Base-by-base conservation (phyloP, 805 yeast species). In the Brettanomyces nanus region DNA sequence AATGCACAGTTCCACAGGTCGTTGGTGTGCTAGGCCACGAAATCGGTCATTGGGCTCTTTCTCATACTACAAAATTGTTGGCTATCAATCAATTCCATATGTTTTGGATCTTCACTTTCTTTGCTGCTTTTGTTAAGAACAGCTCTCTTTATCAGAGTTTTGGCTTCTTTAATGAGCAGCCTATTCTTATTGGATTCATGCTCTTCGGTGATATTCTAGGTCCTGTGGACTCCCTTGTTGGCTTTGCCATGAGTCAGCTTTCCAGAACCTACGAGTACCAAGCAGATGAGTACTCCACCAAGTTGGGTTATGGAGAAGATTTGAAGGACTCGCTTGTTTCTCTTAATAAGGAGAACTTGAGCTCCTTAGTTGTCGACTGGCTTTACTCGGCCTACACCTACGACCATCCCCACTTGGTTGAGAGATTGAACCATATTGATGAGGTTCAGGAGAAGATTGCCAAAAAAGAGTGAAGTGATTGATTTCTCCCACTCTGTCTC, bases 21-120 rank as follows among this genome's bases (percentile, higher is more conserved):
- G 85, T 87, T 37, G 97, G 97, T 37, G 95, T 92, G 1, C 69
- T 90, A 46, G 97, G 95, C n/a, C 99, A 92, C 56, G 99, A 92
- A 66, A 81, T 92, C 49, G 99, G 99, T 36, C 99, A 92, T 60
- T 92, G 99, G 99, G 80, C 81, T 51, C 71, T 83, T 58, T 78
- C 82, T 41, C 99, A 92, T 60, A 81, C 89, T 44, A 67, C 89
- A n/a, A 79, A 78, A 56, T 73, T 81, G 70, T 62, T 92, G 52
- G 52, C 72, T 4, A 71, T 80, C 45, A 67, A 76, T 33, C 89
- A 85, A 60, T 57, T 65, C 4, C 84, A 84, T 49, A 59, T 80
- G 37, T 74, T 82, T 48, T 52, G 74, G 19, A 69, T 78, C 31
- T 85, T 89, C 58, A 68, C 82, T 1, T 54, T 83, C 45, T 89